Conservation (phyloP, 139 green algal species). For the Monoraphidium neglectum region DNA sequence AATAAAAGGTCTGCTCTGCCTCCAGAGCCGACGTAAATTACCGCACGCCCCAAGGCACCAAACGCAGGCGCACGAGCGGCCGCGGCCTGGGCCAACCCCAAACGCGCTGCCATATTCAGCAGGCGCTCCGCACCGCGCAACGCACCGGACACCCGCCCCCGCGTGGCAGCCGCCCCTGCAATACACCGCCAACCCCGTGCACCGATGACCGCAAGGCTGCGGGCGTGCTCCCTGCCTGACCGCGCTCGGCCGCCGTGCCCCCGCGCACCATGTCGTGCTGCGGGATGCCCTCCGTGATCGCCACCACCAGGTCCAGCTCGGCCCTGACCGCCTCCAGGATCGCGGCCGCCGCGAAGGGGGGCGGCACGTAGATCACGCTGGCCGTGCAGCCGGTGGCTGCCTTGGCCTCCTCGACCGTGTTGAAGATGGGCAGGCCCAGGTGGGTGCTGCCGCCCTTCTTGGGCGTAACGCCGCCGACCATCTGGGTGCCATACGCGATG, state of each 20-base stretch:
- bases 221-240: not conserved
- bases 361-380: slow-evolving; percentile 95
- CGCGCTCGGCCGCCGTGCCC: not conserved
- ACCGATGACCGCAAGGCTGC: not conserved
- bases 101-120: no score
- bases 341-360: slow-evolving; percentile 91
- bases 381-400: slow-evolving; percentile 79
- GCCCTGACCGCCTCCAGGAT: slow-evolving; percentile 95
- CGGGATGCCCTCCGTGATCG: slow-evolving; percentile 99
- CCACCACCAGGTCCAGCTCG: slow-evolving; percentile 96
- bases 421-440: slow-evolving; percentile 96
- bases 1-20: no score
- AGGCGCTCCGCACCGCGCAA: no score
- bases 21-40: no score
- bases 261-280: slow-evolving; percentile 94
- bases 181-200: no score
- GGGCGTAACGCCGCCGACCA: slow-evolving; percentile 97
- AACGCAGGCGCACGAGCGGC: no score
- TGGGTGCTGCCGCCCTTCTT: slow-evolving; percentile 96
- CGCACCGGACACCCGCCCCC: no score
- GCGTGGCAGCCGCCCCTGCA: slow-evolving; percentile 34
- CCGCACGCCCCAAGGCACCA: no score
- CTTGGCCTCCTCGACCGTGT: slow-evolving; percentile 89
- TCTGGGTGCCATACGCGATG: slow-evolving; percentile 97
- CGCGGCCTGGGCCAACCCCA: no score